Evolutionary conservation across 306 rosid genomes (phyloP).

Genomic region (Biancaea sappan): DNA sequence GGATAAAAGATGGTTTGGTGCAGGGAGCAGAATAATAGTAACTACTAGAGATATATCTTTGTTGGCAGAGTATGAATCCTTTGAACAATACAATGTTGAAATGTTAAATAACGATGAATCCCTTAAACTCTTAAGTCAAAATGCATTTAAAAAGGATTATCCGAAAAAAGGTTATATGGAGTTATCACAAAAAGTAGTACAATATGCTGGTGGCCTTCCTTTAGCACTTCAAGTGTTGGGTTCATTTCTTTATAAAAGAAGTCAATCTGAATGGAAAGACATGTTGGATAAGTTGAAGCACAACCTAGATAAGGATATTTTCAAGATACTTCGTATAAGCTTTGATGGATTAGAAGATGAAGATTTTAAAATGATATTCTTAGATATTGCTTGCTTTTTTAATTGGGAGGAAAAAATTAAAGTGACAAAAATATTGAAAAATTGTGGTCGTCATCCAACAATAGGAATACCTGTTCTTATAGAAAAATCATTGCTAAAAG

Average conservation of each 20-base stretch:
- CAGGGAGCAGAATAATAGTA: background rate
- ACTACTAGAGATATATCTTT: background rate
- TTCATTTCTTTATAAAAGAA: background rate
- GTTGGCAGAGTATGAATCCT: background rate
- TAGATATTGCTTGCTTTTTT: conserved; percentile 25
- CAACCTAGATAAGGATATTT: background rate
- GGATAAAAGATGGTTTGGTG: background rate
- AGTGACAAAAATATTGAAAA: background rate
- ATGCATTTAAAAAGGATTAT: background rate
- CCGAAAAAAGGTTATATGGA: conserved; percentile 1
- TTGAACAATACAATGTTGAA: background rate
- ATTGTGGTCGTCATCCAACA: conserved; percentile 2
- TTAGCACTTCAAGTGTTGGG: background rate
- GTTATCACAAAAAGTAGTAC: background rate
- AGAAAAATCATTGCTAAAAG: background rate
- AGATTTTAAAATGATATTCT: background rate
- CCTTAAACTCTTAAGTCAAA: background rate
- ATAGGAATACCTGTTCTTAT: background rate
- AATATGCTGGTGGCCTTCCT: background rate
- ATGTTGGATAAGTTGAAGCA: background rate
- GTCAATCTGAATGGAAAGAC: background rate
- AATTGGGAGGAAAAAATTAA: background rate
- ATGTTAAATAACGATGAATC: background rate
- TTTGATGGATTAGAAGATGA: background rate
- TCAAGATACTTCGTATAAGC: background rate